These are phyloP conservation scores for Stromatinia cepivora DNA, from an alignment of 2,329 filamentous ascomycete species.

Conservation along the genomic window DNA sequence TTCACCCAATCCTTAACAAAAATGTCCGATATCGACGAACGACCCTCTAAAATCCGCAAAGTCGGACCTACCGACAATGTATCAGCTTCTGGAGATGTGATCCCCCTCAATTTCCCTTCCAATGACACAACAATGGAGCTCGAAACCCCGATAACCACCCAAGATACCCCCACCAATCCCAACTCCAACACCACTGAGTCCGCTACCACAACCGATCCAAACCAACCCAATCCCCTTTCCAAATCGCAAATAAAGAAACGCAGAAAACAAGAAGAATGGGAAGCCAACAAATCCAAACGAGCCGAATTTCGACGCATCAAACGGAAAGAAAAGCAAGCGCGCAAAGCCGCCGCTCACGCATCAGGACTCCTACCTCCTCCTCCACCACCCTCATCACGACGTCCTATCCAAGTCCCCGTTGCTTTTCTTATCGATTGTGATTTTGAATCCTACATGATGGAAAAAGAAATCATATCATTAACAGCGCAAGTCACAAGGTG, in stretches of 20 bases:
- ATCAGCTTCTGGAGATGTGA: background rate
- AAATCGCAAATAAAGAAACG: conserved; percentile 87
- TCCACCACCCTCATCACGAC: conserved; percentile 13
- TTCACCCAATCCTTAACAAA: background rate
- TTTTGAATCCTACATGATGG: conserved; percentile 87
- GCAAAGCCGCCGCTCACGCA: conserved; percentile 50
- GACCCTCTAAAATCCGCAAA: conserved; percentile 24
- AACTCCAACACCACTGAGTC: background rate
- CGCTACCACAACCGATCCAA: background rate
- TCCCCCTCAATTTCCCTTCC: background rate
- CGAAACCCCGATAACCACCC: background rate
- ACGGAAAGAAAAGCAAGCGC: conserved; percentile 51
- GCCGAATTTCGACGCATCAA: conserved; percentile 54
- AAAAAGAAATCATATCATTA: conserved; percentile 81
- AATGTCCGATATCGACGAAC: conserved; percentile 22
- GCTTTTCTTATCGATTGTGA: conserved; percentile 86
- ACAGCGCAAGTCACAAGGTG: conserved; percentile 79
- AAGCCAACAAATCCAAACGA: conserved; percentile 64
- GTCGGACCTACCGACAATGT: background rate
- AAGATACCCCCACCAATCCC: conserved; percentile 11
- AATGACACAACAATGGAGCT: background rate
- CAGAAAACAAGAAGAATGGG: conserved; percentile 71
- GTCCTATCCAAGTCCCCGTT: conserved; percentile 64
- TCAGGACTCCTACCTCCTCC: conserved; percentile 32
- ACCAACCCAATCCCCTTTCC: conserved; percentile 53